Conservation (phyloP, 148 eudicot species). For the Pharnaceum exiguum region DNA sequence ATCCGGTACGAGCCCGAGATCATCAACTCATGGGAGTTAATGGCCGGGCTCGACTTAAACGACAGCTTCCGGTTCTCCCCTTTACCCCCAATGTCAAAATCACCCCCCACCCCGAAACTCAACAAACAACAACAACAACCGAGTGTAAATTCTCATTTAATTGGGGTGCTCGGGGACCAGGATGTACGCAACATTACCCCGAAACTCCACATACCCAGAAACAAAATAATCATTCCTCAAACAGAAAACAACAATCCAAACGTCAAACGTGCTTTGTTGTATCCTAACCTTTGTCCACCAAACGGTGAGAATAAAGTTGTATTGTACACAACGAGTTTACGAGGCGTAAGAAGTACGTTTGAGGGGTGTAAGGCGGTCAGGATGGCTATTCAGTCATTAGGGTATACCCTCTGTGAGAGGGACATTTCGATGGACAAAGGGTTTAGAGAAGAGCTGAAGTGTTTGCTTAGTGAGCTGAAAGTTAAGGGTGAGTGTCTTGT, state of each 20-base stretch:
- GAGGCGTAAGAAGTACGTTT: slow-evolving; percentile 73
- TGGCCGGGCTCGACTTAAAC: slow-evolving; percentile 73
- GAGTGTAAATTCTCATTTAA: no score
- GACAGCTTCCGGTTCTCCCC: slow-evolving; percentile 54
- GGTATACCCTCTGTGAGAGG: slow-evolving; percentile 54
- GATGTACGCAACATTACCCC: no score
- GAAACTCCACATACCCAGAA: slow-evolving; percentile 16
- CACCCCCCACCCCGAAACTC: slow-evolving; percentile 21
- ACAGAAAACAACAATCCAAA: background rate
- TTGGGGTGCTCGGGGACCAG: no score
- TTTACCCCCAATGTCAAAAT: slow-evolving; percentile 10
- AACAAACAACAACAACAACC: no score
- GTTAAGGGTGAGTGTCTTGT: slow-evolving; percentile 23
- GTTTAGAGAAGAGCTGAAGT: slow-evolving; percentile 60
- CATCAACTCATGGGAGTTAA: slow-evolving; percentile 90
- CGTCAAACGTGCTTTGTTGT: no score
- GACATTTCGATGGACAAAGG: slow-evolving; percentile 88
- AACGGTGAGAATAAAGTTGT: slow-evolving; percentile 55
- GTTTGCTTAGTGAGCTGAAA: slow-evolving; percentile 42
- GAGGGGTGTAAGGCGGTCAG: slow-evolving; percentile 72
- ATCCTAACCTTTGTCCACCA: slow-evolving; percentile 72
- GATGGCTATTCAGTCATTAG: slow-evolving; percentile 37
- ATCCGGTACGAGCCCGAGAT: slow-evolving; percentile 40
- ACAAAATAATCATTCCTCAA: slow-evolving; percentile 40
- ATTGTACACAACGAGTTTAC: slow-evolving; percentile 62